Base-by-base conservation (phyloP, 176 grass and related monocot genomes). In the Musa itinerans region DNA sequence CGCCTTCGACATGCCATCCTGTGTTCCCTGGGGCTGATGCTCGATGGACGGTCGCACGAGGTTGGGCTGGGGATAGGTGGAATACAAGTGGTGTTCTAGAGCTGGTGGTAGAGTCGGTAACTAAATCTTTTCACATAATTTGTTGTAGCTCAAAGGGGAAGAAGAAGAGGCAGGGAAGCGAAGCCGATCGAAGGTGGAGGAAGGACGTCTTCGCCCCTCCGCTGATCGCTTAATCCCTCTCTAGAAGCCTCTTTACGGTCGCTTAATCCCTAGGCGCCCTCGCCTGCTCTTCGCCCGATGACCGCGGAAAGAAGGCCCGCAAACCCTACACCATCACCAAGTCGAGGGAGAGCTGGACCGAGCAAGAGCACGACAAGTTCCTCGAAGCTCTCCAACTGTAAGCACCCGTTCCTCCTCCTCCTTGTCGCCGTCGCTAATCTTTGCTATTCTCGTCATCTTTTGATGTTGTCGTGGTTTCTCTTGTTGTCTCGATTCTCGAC, bases 1-100 rank as follows among this genome's bases (percentile, higher is more conserved):
- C 53, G 74, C 27, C 16, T 76, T 64, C 56, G 74, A 76, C 29
- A 76, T 76, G 74, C 74, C 74, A 8, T 76, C 74, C 16, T 76
- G 63, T 54, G 74, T 64, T 34, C 74, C 56, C 74, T 76, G 6
- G 56, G 56, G 10, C 22, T 76, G 19, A 76, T 64, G 57, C 74
- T 76, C 29, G 34, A 76, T 17, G 74, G 74, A 9, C 27, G 26
- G 19, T 57, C 57, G 2, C 74, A 76, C 34, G 57, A 63, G 11
- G 12, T 76, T 6, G 74, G 56, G 2, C 57, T 76, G 1, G 57
- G 56, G 0, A 57, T 76, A 29, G 56, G 17, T 26, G 74, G 51
- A 14, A 2, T 0, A 3, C 3, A 3, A 3, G 29, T 29, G 2
- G 29, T 3, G 29, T 29, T 29, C 2, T 29, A 29, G 0, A 29